Base-by-base conservation (phyloP, 768 basidiomycete species). In the Kwoniella shandongensis region DNA sequence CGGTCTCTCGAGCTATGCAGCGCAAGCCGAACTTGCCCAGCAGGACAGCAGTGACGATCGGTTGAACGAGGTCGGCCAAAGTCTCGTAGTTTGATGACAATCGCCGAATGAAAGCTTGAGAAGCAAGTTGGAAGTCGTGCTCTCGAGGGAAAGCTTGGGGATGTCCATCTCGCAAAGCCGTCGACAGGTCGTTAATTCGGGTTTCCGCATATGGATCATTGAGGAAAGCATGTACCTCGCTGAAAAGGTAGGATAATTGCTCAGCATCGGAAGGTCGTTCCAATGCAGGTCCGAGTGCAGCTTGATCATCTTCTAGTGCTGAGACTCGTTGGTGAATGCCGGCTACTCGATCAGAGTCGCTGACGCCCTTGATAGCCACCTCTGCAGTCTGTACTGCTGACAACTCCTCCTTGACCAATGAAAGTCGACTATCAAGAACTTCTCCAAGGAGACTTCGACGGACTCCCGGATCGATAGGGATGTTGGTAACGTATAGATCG, bases 391-490 rank as follows among this genome's bases (percentile, higher is more conserved):
- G 56, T 23, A 75, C 56, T 2, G 60, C 68, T 0, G 22, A 46
- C 8, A 76, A 46, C 40, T 73, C 71, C 54, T 66, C 66, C 13
- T 61, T 22, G 1, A 63, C 51, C 2, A 47, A 22, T 3, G 57
- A 18, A 6, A 70, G 25, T 1, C 57, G 63, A n/a, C 27, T 35
- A 4, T 32, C 18, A 32, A 64, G 18, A 2, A 70, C 54, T 35
- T 68, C 68, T 11, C 51, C 56, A 2, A 55, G 29, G 17, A 73
- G 52, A 4, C 54, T 44, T n/a, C 66, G 50, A 23, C 67, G 58
- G 7, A 84, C 85, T 6, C 86, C 85, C 25, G 96, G 96, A 73
- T 99, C 96, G 46, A 97, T 77, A 2, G 93, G 91, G 1, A 83
- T 78, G 72, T 90, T 83, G 0, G 96, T 91, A 36, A 98, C 80